These are phyloP conservation scores for Petunia secreta DNA, from an alignment of 257 asterid genomes.

Conservation along the genomic window DNA sequence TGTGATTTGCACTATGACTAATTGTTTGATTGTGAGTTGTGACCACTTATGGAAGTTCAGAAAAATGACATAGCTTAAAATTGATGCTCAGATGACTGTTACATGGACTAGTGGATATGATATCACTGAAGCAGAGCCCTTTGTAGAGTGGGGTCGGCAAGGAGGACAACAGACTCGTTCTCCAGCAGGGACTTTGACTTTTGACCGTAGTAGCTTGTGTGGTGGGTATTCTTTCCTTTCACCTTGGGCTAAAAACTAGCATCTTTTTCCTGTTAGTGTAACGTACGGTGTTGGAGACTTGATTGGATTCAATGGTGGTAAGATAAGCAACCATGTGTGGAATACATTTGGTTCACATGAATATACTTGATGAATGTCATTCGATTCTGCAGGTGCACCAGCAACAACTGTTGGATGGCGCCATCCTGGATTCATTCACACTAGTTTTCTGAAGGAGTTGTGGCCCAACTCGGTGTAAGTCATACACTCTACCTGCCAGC, in stretches of 20 bases:
- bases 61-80: constrained; percentile 19
- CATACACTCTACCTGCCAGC: not conserved
- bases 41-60: not conserved
- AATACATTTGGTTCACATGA: not conserved
- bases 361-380: not conserved
- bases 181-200: constrained; percentile 82
- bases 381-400: constrained; percentile 64
- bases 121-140: constrained; percentile 63
- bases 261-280: not conserved
- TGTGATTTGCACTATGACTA: not conserved
- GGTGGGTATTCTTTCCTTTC: constrained; percentile 51
- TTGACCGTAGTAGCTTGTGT: constrained; percentile 82
- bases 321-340: not conserved
- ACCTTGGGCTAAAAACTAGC: not conserved
- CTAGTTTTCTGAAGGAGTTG: constrained; percentile 55
- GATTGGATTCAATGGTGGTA: not conserved
- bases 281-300: not conserved
- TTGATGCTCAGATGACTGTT: constrained; percentile 76
- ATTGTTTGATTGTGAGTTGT: not conserved
- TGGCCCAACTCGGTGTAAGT: constrained; percentile 61
- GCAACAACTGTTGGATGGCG: constrained; percentile 77
- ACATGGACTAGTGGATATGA: constrained; percentile 97
- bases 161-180: constrained; percentile 60
- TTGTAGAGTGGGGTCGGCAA: constrained; percentile 84
- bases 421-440: constrained; percentile 68